Evolutionary conservation across 257 asterid genomes (phyloP).

Genomic region (Handroanthus guayacan): DNA sequence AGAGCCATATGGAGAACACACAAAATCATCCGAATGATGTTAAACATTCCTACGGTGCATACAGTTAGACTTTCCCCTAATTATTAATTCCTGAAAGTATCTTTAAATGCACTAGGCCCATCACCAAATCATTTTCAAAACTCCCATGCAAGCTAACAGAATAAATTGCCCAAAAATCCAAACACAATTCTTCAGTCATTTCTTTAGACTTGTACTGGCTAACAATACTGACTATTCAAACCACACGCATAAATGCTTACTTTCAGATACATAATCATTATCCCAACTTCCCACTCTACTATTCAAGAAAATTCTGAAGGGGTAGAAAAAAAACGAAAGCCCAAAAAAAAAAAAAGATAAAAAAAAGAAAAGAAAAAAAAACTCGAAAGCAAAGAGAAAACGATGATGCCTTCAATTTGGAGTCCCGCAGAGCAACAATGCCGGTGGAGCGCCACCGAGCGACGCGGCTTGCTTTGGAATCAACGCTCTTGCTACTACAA

Average conservation of each 20-base stretch:
- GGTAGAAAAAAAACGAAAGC: neutral
- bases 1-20: conserved; percentile 23
- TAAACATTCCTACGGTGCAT: neutral
- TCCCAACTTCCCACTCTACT: neutral
- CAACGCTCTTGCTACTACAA: conserved; percentile 66
- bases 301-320: neutral
- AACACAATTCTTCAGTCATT: neutral
- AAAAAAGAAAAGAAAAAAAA: neutral
- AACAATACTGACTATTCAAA: conserved; percentile 6
- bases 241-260: conserved; percentile 6
- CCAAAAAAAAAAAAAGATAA: neutral
- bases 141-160: neutral
- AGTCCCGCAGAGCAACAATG: conserved; percentile 90
- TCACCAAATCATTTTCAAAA: conserved; percentile 2
- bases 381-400: neutral
- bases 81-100: neutral
- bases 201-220: neutral
- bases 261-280: neutral
- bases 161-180: conserved; percentile 12
- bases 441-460: conserved; percentile 98
- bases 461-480: conserved; percentile 71
- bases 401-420: conserved; percentile 75
- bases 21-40: neutral
- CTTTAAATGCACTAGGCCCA: neutral
- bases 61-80: neutral